These are phyloP conservation scores for Corymbia maculata DNA, from an alignment of 345 rosid species.

Conservation along the genomic window DNA sequence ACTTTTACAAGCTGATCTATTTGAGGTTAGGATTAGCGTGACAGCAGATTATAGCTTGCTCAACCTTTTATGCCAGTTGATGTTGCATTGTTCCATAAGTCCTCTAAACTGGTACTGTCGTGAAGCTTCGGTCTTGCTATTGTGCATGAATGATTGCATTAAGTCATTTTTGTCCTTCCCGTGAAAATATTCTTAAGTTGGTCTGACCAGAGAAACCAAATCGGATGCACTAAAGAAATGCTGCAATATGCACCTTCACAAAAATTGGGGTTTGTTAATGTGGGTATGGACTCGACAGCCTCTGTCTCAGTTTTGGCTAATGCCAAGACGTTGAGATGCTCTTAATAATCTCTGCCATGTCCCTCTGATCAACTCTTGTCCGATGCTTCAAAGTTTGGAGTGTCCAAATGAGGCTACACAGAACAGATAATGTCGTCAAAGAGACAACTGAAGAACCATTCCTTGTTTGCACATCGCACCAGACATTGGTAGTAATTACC, in stretches of 20 bases:
- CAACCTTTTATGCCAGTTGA: background rate
- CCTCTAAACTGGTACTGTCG: background rate
- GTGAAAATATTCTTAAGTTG: background rate
- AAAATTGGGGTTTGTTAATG: background rate
- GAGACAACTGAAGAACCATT: too few relatives aligned
- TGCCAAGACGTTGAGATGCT: too few relatives aligned
- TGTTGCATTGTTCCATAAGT: background rate
- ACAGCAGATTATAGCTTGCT: background rate
- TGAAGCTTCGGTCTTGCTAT: background rate
- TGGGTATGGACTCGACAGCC: background rate
- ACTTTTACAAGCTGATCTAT: background rate
- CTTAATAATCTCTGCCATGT: too few relatives aligned
- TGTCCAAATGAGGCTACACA: too few relatives aligned
- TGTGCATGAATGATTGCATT: background rate
- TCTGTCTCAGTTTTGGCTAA: too few relatives aligned
- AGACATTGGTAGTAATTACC: too few relatives aligned
- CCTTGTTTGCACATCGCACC: too few relatives aligned
- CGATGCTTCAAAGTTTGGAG: too few relatives aligned
- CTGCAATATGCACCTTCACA: background rate
- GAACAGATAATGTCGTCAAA: too few relatives aligned
- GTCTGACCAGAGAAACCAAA: background rate
- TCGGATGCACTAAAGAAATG: background rate
- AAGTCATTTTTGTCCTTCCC: background rate
- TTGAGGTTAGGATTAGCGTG: background rate
- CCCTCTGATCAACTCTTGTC: too few relatives aligned